These are phyloP conservation scores for Boletales sp. DNA, from an alignment of 768 basidiomycete genomes.

Conservation along the genomic window DNA sequence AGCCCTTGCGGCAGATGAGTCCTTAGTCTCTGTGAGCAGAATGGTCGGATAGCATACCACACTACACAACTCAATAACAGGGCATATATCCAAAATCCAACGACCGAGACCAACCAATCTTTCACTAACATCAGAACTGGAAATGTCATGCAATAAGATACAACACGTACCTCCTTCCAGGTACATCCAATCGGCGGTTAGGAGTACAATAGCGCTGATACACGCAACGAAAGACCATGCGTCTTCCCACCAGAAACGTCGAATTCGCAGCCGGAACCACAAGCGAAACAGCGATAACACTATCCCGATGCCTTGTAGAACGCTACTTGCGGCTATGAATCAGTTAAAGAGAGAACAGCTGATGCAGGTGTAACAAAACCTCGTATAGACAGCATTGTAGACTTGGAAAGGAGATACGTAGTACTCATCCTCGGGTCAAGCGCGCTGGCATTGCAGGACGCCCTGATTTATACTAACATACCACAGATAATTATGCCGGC, in stretches of 20 bases:
- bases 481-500: neutral
- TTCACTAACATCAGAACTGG: neutral
- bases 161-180: slow-evolving; percentile 15
- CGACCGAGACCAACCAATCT: slow-evolving; percentile 4
- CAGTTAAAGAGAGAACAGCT: neutral
- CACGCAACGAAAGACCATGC: slow-evolving; percentile 11
- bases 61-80: slow-evolving; percentile 3
- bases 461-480: slow-evolving; percentile 6
- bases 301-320: slow-evolving; percentile 12
- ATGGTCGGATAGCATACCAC: slow-evolving; percentile 11
- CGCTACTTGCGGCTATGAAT: slow-evolving; percentile 3
- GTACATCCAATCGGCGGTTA: slow-evolving; percentile 12
- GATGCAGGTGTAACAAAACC: neutral
- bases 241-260: slow-evolving; percentile 24
- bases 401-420: slow-evolving; percentile 10
- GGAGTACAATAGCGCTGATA: neutral
- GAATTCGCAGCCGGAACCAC: slow-evolving; percentile 13
- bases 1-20: slow-evolving; percentile 8
- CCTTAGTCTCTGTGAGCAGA: neutral
- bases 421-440: slow-evolving; percentile 1
- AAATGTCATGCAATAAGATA: neutral
- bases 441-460: neutral
- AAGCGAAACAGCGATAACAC: slow-evolving; percentile 15
- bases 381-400: slow-evolving; percentile 7
- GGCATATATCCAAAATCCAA: slow-evolving; percentile 15